Base-by-base conservation (phyloP, 148 eudicot genomes). In the Fagopyrum tataricum region DNA sequence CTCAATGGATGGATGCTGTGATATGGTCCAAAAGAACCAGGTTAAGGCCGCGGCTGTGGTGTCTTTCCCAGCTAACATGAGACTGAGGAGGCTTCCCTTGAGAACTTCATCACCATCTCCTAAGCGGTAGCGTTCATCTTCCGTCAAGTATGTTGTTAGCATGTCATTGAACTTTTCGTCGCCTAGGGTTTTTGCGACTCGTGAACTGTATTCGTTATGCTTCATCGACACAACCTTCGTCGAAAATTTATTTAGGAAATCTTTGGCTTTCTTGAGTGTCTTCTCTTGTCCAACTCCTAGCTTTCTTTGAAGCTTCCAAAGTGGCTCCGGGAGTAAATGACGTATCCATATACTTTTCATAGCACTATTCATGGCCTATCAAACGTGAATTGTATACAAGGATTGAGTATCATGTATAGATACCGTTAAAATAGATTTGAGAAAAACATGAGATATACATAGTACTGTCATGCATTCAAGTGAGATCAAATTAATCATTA, bases 261-360 rank as follows among this genome's bases (percentile, higher is more conserved):
- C 55, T 58, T 47, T 23, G 1, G 82, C 80, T 48, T 82, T 8
- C 3, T 18, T 13, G 8, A 82, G 72, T 23, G 67, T 52, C 78
- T 51, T 82, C 61, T 82, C 85, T 7, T 66, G 71, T 0, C 85
- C 85, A 18, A 82, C 26, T 56, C 51, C 58, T 17, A 79, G 76
- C 71, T 70, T 44, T 20, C 40, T 62, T 46, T 79, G 82, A 55
- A 82, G 52, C 82, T 76, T 79, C 85, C 82, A 82, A 51, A 76
- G 3, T n/a, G 73, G 20, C 64, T 79, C 75, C 0, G 85, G 85
- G 58, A 79, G 13, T 0, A 82, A 5, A 47, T 82, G 82, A 59
- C 85, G 73, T 13, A 23, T 62, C 23, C 79, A 31, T 6, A 82
- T 14, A 0, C 82, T 73, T 40, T 79, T 78, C 59, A 31, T 59